These are phyloP conservation scores for Botrytis cinerea DNA, from an alignment of 2,329 filamentous ascomycete genomes.

Conservation along the genomic window DNA sequence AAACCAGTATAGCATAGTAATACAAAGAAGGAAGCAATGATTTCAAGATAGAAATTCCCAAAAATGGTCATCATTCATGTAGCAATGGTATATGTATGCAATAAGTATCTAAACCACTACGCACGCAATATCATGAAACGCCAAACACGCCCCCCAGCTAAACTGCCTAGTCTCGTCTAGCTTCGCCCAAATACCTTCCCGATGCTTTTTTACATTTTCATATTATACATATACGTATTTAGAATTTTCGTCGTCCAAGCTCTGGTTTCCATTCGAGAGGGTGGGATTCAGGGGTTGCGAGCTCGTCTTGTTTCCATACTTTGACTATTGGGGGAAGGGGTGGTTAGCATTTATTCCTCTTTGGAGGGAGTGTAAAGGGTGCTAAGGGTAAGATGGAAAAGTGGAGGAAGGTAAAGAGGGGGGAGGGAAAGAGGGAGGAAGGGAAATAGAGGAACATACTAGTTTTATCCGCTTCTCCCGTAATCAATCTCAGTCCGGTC, in stretches of 20 bases:
- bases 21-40: background rate
- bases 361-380: background rate
- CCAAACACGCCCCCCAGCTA: background rate
- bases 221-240: conserved; percentile 35
- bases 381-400: background rate
- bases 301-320: conserved; percentile 93
- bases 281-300: conserved; percentile 87
- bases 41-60: background rate
- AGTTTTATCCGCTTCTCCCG: conserved; percentile 95
- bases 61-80: conserved; percentile 2
- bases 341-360: conserved; percentile 35
- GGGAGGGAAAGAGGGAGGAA: background rate
- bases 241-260: conserved; percentile 75
- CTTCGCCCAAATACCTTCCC: background rate
- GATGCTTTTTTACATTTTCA: background rate
- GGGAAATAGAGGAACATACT: conserved; percentile 51
- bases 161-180: background rate
- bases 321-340: conserved; percentile 59
- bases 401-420: background rate
- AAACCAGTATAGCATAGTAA: no score
- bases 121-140: background rate
- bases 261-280: conserved; percentile 91
- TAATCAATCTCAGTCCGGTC: conserved; percentile 86
- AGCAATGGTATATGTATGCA: conserved; percentile 3
- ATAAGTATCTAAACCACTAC: background rate